Percentiles rank a stretch among this genome's conserved stretches.
Conservation (phyloP, 2,329 filamentous ascomycete genomes). For the Calycina herbarum region DNA sequence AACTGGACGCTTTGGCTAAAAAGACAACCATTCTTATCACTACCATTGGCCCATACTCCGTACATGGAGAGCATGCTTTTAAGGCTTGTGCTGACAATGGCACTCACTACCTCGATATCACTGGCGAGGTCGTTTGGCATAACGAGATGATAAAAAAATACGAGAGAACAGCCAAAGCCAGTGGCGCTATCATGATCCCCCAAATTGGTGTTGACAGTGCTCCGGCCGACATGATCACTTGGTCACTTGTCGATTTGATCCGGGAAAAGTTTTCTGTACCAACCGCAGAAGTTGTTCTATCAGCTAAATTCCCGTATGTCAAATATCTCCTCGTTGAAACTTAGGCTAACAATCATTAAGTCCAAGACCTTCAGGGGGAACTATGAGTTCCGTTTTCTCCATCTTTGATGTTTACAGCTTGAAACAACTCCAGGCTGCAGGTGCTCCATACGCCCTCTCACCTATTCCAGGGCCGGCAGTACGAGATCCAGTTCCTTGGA, state of each 20-base stretch:
- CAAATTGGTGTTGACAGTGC: conserved; percentile 64
- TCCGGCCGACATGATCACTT: conserved; percentile 60
- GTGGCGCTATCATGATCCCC: conserved; percentile 60
- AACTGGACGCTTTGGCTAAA: conserved; percentile 51
- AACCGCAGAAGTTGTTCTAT: conserved; percentile 55
- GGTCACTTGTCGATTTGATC: conserved; percentile 49
- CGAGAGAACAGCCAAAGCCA: conserved; percentile 50
- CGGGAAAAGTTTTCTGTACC: conserved; percentile 50
- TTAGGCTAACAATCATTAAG: conserved; percentile 37
- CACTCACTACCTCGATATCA: conserved; percentile 65
- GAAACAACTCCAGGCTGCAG: conserved; percentile 47
- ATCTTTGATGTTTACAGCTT: conserved; percentile 54
- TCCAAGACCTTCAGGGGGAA: conserved; percentile 60
- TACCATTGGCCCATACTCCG: conserved; percentile 59
- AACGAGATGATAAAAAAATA: conserved; percentile 62
- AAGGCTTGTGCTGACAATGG: conserved; percentile 61
- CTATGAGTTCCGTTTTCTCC: conserved; percentile 65
- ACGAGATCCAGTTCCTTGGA: conserved; percentile 37
- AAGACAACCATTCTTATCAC: conserved; percentile 59
- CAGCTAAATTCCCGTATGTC: conserved; percentile 44
- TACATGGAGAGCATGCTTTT: conserved; percentile 59
- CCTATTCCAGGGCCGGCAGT: conserved; percentile 46
- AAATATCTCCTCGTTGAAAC: background rate
- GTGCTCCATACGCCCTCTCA: conserved; percentile 56
- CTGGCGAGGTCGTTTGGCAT: conserved; percentile 60